Evolutionary conservation across 73 alveolate genomes (phyloP), one percentile per base, ranked within the genome.

Genomic region (Loxodes magnus): DNA sequence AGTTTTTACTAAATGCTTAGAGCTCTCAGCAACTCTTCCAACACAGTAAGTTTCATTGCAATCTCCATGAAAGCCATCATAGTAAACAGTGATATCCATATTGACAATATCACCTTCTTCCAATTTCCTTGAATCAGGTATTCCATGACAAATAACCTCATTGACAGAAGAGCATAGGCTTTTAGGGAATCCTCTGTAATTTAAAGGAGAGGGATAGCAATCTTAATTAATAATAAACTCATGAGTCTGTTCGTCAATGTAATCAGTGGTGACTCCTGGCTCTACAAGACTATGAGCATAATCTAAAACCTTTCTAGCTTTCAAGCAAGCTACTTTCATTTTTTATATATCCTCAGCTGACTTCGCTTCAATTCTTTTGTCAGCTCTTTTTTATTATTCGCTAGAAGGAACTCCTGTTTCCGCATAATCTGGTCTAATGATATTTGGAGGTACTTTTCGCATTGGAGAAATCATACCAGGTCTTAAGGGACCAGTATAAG

Each of bases 191-290:
- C 61, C 66, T 50, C 68, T 68, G 74, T 90, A 90, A 54, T 90
- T 90, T 64, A 90, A 59, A 0, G 98, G 98, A 34, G 95, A 78
- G 2, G 98, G 98, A 43, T 90, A 90, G 49, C 90, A 83, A 80
- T 87, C 93, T 51, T 68, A 63, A 29, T 68, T 88, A 29, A 90
- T 80, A 35, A 72, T 71, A 35, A 51, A 57, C 74, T 90, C 94
- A 65, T 82, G 94, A 10, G 82, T 93, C 9, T 75, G 83, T 35
- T 74, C 63, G 42, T 90, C 98, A 43, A 90, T 64, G 52, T 90
- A 95, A 48, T 90, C 98, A 0, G 95, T 77, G 1, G 96, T 90
- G 14, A 82, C 95, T 2, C 98, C 98, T 5, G 83, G 88, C 22
- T 62, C 81, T 23, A 81, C 85, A 36, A 91, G 85, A 34, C 72